phyloP scores from a whole-genome alignment of 1,139 yeast species.

The Debaryomyces udenii region DNA sequence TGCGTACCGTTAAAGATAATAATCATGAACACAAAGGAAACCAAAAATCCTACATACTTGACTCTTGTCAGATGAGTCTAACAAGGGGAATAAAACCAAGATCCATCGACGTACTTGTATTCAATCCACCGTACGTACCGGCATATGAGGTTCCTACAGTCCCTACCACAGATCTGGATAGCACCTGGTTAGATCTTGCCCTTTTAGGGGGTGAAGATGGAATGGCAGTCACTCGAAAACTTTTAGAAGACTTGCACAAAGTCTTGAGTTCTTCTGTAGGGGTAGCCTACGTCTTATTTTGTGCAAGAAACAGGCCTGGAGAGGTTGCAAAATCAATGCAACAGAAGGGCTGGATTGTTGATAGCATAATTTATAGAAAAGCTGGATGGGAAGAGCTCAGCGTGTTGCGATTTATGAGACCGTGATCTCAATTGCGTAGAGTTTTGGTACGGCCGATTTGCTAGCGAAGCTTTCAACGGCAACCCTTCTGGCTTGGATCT shows the following conservation, averaged over 20 bases:
- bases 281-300: conserved; percentile 78
- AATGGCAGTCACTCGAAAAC: conserved; percentile 75
- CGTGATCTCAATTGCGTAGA: neutral
- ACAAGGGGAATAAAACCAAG: conserved; percentile 50
- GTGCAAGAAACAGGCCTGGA: conserved; percentile 85
- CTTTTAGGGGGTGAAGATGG: conserved; percentile 88
- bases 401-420: conserved; percentile 54
- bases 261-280: conserved; percentile 56
- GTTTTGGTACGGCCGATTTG: too few relatives aligned
- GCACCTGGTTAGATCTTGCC: conserved; percentile 84
- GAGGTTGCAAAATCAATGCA: conserved; percentile 54
- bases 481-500: too few relatives aligned
- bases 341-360: conserved; percentile 56
- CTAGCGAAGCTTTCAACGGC: too few relatives aligned
- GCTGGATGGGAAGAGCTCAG: conserved; percentile 98
- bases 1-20: conserved; percentile 55
- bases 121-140: conserved; percentile 97
- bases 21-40: conserved; percentile 15
- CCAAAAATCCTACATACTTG: conserved; percentile 37
- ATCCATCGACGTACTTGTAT: conserved; percentile 69
- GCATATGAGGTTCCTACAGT: conserved; percentile 63
- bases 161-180: conserved; percentile 53
- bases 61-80: conserved; percentile 61
- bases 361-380: conserved; percentile 59
- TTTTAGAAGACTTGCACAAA: conserved; percentile 54